Percentiles rank a stretch among this genome's conserved stretches.
Conservation (phyloP, 2,329 filamentous ascomycete species). For the Blumeria graminis region DNA sequence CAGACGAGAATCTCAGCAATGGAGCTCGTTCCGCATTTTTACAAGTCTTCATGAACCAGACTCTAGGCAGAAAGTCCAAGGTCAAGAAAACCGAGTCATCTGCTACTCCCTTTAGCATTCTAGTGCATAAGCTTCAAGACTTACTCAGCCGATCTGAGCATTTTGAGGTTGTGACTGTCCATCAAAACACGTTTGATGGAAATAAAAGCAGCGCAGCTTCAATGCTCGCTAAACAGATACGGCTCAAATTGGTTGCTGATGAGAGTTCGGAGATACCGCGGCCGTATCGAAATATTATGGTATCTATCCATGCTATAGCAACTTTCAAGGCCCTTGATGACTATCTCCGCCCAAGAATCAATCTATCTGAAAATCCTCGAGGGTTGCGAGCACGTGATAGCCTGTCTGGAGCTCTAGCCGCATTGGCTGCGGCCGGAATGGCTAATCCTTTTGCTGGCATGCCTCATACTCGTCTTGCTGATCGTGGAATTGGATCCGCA, state of each 20-base stretch:
- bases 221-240: slow-evolving; percentile 89
- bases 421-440: slow-evolving; percentile 50
- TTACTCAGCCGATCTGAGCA: slow-evolving; percentile 89
- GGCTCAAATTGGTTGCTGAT: slow-evolving; percentile 69
- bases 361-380: slow-evolving; percentile 48
- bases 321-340: slow-evolving; percentile 95
- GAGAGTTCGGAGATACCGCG: slow-evolving; percentile 76
- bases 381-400: slow-evolving; percentile 33
- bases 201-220: slow-evolving; percentile 78
- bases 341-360: slow-evolving; percentile 78
- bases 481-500: slow-evolving; percentile 11
- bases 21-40: slow-evolving; percentile 65
- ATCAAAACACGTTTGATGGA: slow-evolving; percentile 74
- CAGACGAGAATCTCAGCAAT: slow-evolving; percentile 33
- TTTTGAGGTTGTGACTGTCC: slow-evolving; percentile 90
- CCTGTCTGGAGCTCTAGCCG: slow-evolving; percentile 44
- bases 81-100: slow-evolving; percentile 43
- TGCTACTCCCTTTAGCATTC: slow-evolving; percentile 64
- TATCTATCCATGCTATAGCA: slow-evolving; percentile 92
- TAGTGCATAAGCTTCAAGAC: slow-evolving; percentile 89
- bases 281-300: slow-evolving; percentile 82
- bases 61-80: slow-evolving; percentile 34
- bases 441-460: slow-evolving; percentile 21
- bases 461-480: slow-evolving; percentile 11
- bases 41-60: slow-evolving; percentile 71